Evolutionary conservation across 805 yeast species (phyloP).

Genomic region (Nadsonia fulvescens): DNA sequence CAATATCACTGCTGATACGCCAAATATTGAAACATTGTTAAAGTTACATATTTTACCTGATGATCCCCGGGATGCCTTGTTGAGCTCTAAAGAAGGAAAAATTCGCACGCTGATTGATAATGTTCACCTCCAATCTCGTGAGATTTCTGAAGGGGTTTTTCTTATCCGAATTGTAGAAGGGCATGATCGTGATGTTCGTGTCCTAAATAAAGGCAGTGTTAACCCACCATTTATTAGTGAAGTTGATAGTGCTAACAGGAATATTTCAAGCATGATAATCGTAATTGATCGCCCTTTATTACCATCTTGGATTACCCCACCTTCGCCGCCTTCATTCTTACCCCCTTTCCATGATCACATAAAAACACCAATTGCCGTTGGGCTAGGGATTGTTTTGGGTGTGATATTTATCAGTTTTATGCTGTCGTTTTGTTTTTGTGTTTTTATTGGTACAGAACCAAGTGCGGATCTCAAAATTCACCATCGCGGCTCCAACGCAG

Average conservation of each 20-base stretch:
- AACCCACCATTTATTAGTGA: slow-evolving; percentile 10
- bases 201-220: slow-evolving; percentile 13
- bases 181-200: slow-evolving; percentile 10
- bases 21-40: slow-evolving; percentile 34
- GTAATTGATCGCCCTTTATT: slow-evolving; percentile 17
- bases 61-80: slow-evolving; percentile 20
- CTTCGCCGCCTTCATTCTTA: slow-evolving; percentile 12
- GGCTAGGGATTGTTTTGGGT: slow-evolving; percentile 16
- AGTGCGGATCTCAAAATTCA: no score
- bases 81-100: slow-evolving; percentile 10
- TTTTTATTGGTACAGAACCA: no score
- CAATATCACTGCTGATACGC: slow-evolving; percentile 28
- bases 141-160: slow-evolving; percentile 12
- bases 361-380: slow-evolving; percentile 17
- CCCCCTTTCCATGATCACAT: slow-evolving; percentile 13
- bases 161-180: slow-evolving; percentile 12
- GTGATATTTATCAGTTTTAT: slow-evolving; percentile 9
- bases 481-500: no score
- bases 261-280: slow-evolving; percentile 15
- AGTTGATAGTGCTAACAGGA: slow-evolving; percentile 9
- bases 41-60: slow-evolving; percentile 54
- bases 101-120: slow-evolving; percentile 12
- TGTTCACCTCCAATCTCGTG: slow-evolving; percentile 9
- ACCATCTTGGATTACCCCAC: slow-evolving; percentile 17
- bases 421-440: no score